Base-by-base conservation (phyloP, 2,329 filamentous ascomycete genomes). In the Phoma herbarum region DNA sequence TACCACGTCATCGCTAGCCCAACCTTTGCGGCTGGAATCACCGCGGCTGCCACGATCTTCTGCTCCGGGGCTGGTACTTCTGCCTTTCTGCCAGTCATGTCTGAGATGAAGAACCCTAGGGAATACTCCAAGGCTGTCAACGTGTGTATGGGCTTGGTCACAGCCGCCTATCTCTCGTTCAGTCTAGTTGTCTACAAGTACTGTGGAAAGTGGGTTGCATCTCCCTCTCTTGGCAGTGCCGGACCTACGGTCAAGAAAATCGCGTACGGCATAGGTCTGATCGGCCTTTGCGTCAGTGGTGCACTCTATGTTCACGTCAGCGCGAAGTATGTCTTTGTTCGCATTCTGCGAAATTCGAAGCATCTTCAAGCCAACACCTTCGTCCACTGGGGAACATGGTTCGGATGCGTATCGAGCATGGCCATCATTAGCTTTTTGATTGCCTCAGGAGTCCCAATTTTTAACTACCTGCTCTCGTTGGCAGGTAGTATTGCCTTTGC, bases 41-140 rank as follows among this genome's bases (percentile, higher is more conserved):
- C 82, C 0, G 84, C 86, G 3, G 63, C 37, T 0, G 80, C 81
- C 2, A 86, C 84, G 2, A 88, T 89, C 61, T 87, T 88, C 74
- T 82, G 84, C 56, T 85, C 85, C 2, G 82, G 81, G 7, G 84
- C 86, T 0, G 85, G 83, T 18, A 88, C 86, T 0, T 84, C 82
- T 0, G 85, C 85, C 1, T 89, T 88, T 67, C 75, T 89, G 1
- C 85, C 86, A 4, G 85, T 90, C 57, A 89, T 89, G 52, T 85
- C 83, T 0, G 88, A 90, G 75, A 90, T 90, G 86, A 79, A 60
- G 26, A 79, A 81, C 28, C 86, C 87, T 0, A 79, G 78, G 20
- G 84, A 88, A 63, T 89, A 85, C 72, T 81, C 81, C 59, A 88
- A 88, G 71, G 83, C 87, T 0, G 78, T 89, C 0, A 87, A 83